These are phyloP conservation scores for Chaetomium tenue DNA, from an alignment of 495 filamentous ascomycete species.

Conservation along the genomic window DNA sequence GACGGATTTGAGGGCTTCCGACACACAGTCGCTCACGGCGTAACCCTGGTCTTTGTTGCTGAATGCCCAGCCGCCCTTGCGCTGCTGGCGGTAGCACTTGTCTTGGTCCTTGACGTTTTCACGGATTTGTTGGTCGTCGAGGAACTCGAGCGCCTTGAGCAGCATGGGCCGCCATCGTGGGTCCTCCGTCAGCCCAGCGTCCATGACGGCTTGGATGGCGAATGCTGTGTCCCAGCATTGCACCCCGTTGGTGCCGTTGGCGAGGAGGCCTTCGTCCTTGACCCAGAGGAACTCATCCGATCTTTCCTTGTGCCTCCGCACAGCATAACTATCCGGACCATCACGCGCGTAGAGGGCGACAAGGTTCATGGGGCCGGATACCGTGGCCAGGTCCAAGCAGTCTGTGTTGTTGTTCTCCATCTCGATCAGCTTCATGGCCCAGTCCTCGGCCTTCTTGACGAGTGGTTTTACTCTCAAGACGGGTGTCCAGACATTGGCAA, in stretches of 20 bases:
- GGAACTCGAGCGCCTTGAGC: conserved; percentile 75
- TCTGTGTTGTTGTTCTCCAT: conserved; percentile 90
- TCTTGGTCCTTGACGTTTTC: conserved; percentile 77
- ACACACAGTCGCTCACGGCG: conserved; percentile 89
- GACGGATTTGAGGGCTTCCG: conserved; percentile 84
- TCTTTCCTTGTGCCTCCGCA: conserved; percentile 75
- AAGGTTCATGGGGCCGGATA: conserved; percentile 85
- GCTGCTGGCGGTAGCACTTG: conserved; percentile 82
- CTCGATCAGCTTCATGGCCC: conserved; percentile 67
- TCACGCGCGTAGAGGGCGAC: conserved; percentile 79
- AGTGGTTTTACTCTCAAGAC: conserved; percentile 61
- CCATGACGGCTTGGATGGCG: conserved; percentile 74
- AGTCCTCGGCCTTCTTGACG: conserved; percentile 65
- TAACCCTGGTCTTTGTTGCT: conserved; percentile 91
- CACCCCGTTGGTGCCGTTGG: conserved; percentile 94
- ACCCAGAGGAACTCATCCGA: conserved; percentile 89
- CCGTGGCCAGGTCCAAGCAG: conserved; percentile 81
- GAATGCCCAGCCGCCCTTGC: conserved; percentile 95
- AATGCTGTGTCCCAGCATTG: conserved; percentile 97
- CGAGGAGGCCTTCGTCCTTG: conserved; percentile 86
- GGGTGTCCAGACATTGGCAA: conserved; percentile 77
- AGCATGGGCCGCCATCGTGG: conserved; percentile 82
- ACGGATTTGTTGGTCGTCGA: conserved; percentile 88
- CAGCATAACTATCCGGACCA: conserved; percentile 71
- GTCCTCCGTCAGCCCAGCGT: conserved; percentile 73